Base-by-base conservation (phyloP, 768 basidiomycete genomes). In the Mycena leptocephala region DNA sequence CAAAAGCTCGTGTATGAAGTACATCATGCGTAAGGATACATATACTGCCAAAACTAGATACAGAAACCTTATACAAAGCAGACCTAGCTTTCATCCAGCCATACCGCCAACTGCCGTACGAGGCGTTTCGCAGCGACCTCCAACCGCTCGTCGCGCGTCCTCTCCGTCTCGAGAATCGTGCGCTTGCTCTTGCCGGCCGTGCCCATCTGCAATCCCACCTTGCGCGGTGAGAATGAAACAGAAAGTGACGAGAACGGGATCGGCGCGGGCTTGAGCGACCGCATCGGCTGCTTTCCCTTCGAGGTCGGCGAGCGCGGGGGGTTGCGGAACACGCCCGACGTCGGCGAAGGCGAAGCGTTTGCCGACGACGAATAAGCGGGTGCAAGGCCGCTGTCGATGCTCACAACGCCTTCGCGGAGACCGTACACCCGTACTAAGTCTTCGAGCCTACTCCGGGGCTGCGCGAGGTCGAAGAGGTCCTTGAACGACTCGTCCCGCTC, bases 381-480 rank as follows among this genome's bases (percentile, higher is more conserved):
- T 1, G 56, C 58, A 7, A 28, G n/a, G n/a, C n/a, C 20, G 30
- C n/a, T 56, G 46, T 71, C 26, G 81, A 86, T 76, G n/a, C 80
- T 80, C 24, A 90, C 83, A 3, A 90, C 83, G 13, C 88, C 88
- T n/a, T 87, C 83, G 28, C 83, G 79, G 0, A 85, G 56, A 0
- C 89, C 89, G 72, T 87, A 88, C 3, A 83, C 78, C 43, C 89
- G 79, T 11, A 96, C 88, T 43, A 96, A 88, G 81, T 96, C 95
- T 83, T 96, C 95, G n/a, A 94, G 81, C 26, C 95, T 86, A 33
- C 91, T 90, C 62, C 92, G 90, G 7, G 95, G 95, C 84, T 96
- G 94, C 78, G 87, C 89, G 67, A 94, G 89, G 76, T 94, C 94
- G 81, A 96, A 96, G 30, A 96, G 84, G 79, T 96, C 95, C 74